Base-by-base conservation (phyloP, 1,284 basidiomycete genomes). In the Ustilago sp. region DNA sequence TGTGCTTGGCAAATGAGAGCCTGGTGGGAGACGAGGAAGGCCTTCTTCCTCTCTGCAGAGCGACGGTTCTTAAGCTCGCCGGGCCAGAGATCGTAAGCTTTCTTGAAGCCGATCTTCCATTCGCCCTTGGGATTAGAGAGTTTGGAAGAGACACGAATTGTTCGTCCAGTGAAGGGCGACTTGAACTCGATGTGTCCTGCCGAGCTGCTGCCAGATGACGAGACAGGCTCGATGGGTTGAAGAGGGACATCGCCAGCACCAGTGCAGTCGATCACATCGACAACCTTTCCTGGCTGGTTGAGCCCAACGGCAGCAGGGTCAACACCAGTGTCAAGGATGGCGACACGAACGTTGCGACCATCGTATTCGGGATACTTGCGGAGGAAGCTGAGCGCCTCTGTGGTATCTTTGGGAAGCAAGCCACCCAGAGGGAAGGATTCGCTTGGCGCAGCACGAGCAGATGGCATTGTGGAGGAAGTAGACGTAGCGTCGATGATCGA, bases 221-320 rank as follows among this genome's bases (percentile, higher is more conserved):
- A 58, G 11, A 63, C 31, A 8, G 81, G 77, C 56, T 75, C 58
- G 60, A 82, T 77, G 8, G 59, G 41, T n/a, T 63, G 63, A 32
- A 83, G 80, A 3, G 75, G 59, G 5, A 85, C 68, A 50, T 85
- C 84, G 32, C 82, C 83, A 8, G 79, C 74, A 19, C 84, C 85
- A 12, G 79, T 83, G 72, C 86, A 87, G 78, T 87, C 86, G 50
- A 87, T 86, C 17, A 86, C 80, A 43, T 86, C 86, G 53, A 86
- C 85, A 9, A 87, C 75, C 70, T 86, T 86, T 63, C 81, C 85
- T 41, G 77, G 77, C 6, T 74, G 75, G 39, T 81, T 73, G 47
- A 87, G 82, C 15, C 86, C 86, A 38, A 82, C 68, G 8, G 86
- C 85, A 31, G 85, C 86, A 2, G 85, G 85, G 56, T 87, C 86